Conservation (phyloP, 148 eudicot genomes). For the Spergularia bocconei region DNA sequence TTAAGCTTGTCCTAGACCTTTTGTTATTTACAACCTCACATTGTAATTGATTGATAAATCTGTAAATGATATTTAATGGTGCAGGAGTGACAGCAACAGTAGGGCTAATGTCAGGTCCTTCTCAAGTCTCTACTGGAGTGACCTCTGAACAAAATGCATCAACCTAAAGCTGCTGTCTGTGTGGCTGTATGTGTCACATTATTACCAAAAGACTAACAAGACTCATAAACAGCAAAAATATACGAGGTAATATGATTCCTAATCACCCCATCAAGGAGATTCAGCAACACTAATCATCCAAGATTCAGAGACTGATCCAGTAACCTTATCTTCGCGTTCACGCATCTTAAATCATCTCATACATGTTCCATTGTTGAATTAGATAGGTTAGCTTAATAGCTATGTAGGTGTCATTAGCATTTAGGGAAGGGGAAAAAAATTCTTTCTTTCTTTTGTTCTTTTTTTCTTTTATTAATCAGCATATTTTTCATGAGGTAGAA, state of each 20-base stretch:
- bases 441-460: constrained; percentile 16
- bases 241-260: background rate
- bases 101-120: constrained; percentile 25
- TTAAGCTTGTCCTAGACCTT: background rate
- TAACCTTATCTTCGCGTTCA: background rate
- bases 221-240: constrained; percentile 1
- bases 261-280: constrained; percentile 4
- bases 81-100: constrained; percentile 28
- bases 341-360: constrained; percentile 4
- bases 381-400: constrained; percentile 21
- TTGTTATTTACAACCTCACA: no score
- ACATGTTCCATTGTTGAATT: constrained; percentile 22
- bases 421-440: constrained; percentile 16
- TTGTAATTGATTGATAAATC: no score
- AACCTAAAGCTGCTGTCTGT: constrained; percentile 14
- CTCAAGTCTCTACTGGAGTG: constrained; percentile 33
- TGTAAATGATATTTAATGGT: background rate
- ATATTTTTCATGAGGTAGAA: constrained; percentile 31
- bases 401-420: constrained; percentile 31
- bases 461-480: background rate
- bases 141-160: constrained; percentile 39
- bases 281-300: constrained; percentile 14
- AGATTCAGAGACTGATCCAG: constrained; percentile 18
- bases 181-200: background rate
- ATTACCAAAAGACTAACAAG: constrained; percentile 29